Base-by-base conservation (phyloP, 768 basidiomycete genomes). In the Peribolospora baueri region DNA sequence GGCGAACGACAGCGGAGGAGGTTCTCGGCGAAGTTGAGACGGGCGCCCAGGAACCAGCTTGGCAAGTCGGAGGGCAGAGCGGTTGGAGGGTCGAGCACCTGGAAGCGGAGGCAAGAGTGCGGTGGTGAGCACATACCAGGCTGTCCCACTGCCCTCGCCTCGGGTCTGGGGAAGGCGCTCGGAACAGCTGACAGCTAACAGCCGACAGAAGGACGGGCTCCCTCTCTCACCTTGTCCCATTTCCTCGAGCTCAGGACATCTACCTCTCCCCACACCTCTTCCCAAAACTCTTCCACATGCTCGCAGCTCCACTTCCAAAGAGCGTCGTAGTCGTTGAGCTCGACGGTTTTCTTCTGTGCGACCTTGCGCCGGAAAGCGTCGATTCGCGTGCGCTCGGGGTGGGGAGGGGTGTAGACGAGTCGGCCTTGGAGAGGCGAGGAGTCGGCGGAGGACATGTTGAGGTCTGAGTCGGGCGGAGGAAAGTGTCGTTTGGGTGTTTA, bases 11-110 rank as follows among this genome's bases (percentile, higher is more conserved):
- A 74, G 39, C 69, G 69, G 42, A 85, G 69, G 74, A 83, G 79
- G 62, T 84, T 84, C 69, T 85, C 81, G 37, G 82, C 80, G 77
- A 78, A 84, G 62, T 83, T 83, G 50, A 84, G 66, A 39, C 66
- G 70, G 4, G 81, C 77, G 52, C 75, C 73, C 42, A 68, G 62
- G 67, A 83, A 84, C 82, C 82, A 84, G 7, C 70, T 54, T 46
- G 82, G 80, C 65, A 82, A 82, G 9, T 68, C 69, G 5, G 74
- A 68, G 5, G 81, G 79, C 51, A 66, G 64, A 9, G 76, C 74
- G 41, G 63, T 43, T 25, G 25, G 25, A 45, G 66, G 68, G 63
- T 82, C 75, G 37, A 82, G 77, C 53, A 42, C 56, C 57, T 79
- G 71, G 1, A 25, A 25, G n/a, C n/a, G n/a, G n/a, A 25, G 25